Evolutionary conservation across 495 filamentous ascomycete species (phyloP).

Genomic region (Aspergillus incahuasiensis): DNA sequence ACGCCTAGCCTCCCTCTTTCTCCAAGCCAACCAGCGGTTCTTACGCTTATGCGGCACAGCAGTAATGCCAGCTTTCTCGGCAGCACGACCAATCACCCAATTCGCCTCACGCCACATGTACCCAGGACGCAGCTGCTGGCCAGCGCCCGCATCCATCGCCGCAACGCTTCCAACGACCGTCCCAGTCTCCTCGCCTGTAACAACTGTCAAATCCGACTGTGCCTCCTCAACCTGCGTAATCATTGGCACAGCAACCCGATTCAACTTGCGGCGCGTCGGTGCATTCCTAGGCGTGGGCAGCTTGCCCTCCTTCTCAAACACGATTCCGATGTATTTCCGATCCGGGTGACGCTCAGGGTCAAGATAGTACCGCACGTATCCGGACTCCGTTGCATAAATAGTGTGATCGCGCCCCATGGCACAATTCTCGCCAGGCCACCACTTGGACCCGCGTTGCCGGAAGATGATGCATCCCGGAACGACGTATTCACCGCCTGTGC

Average conservation of each 20-base stretch:
- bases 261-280: conserved; percentile 59
- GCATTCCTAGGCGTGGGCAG: conserved; percentile 73
- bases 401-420: conserved; percentile 96
- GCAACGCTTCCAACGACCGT: conserved; percentile 29
- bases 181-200: conserved; percentile 22
- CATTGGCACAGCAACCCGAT: conserved; percentile 53
- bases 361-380: conserved; percentile 94
- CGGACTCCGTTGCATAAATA: conserved; percentile 77
- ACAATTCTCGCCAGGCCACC: conserved; percentile 92
- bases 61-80: conserved; percentile 53
- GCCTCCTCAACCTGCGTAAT: conserved; percentile 22
- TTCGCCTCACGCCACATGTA: conserved; percentile 83
- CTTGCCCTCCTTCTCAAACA: conserved; percentile 63
- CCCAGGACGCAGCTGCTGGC: conserved; percentile 55
- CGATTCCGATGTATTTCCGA: conserved; percentile 87
- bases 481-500: conserved; percentile 84
- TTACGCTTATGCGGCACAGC: conserved; percentile 49
- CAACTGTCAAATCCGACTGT: conserved; percentile 34
- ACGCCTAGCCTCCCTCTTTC: conserved; percentile 50
- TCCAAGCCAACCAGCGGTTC: conserved; percentile 61
- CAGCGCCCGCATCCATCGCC: conserved; percentile 32
- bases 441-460: conserved; percentile 88
- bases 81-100: conserved; percentile 73
- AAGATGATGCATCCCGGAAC: conserved; percentile 96
- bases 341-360: conserved; percentile 75